Conservation (phyloP, 805 yeast species). For the Suhomyces prunicola region DNA sequence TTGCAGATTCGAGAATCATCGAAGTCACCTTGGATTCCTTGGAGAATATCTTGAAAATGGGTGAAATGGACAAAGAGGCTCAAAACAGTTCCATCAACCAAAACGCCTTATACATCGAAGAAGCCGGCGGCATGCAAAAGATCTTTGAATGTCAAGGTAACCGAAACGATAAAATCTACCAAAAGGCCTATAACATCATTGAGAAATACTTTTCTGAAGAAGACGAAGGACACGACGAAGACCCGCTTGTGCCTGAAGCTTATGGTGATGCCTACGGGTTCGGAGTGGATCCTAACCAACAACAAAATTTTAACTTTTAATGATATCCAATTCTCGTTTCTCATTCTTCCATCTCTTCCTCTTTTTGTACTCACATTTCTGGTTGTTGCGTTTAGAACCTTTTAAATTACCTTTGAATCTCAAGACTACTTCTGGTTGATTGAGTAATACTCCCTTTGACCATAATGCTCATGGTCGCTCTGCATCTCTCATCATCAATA, state of each 20-base stretch:
- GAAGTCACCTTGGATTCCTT: slow-evolving; percentile 95
- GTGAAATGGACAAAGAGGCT: slow-evolving; percentile 86
- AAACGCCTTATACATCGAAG: slow-evolving; percentile 90
- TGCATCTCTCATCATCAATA: slow-evolving; percentile 10
- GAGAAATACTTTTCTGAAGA: slow-evolving; percentile 88
- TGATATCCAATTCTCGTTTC: neutral
- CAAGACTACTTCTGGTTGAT: neutral
- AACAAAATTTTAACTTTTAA: slow-evolving; percentile 45
- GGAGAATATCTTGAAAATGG: slow-evolving; percentile 90
- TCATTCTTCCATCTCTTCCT: neutral
- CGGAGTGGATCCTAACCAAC: slow-evolving; percentile 66
- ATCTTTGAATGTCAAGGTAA: slow-evolving; percentile 90
- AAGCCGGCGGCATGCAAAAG: slow-evolving; percentile 98
- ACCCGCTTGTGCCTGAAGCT: slow-evolving; percentile 69
- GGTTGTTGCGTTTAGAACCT: neutral
- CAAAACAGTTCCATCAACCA: slow-evolving; percentile 69
- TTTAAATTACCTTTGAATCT: neutral
- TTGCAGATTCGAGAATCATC: slow-evolving; percentile 87
- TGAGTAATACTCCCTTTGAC: neutral
- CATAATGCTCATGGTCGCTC: neutral
- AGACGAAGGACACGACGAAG: slow-evolving; percentile 61
- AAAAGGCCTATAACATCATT: slow-evolving; percentile 85
- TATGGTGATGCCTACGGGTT: slow-evolving; percentile 86
- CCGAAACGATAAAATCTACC: slow-evolving; percentile 87
- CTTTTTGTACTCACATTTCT: neutral